Percentiles rank a stretch among this genome's conserved stretches.
Conservation (phyloP, 2,329 filamentous ascomycete genomes). For the Phialophora macrospora region DNA sequence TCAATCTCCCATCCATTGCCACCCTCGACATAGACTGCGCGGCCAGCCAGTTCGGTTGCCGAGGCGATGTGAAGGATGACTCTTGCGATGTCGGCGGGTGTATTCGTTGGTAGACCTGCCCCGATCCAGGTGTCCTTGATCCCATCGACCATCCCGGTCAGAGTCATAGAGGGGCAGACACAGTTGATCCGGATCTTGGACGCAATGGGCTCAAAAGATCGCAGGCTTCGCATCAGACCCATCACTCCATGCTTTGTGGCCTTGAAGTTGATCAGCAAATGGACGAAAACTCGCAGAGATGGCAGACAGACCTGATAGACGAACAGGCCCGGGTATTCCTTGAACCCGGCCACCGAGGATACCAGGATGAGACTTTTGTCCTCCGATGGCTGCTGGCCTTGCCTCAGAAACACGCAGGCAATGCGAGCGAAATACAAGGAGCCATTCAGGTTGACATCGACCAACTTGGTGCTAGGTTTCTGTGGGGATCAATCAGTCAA, state of each 20-base stretch:
- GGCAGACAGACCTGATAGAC: conserved; percentile 44
- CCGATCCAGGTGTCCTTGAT: conserved; percentile 33
- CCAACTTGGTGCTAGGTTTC: neutral
- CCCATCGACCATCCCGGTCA: conserved; percentile 46
- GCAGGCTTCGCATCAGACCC: conserved; percentile 55
- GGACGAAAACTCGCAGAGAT: too few relatives aligned
- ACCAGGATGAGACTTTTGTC: conserved; percentile 52
- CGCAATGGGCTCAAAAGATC: conserved; percentile 43
- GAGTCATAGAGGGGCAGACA: conserved; percentile 50
- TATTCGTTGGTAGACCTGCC: neutral
- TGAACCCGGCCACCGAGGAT: conserved; percentile 56
- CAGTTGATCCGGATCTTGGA: conserved; percentile 49
- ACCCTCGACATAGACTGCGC: neutral
- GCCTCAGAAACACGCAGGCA: neutral
- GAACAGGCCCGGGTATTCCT: conserved; percentile 54
- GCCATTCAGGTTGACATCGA: conserved; percentile 2
- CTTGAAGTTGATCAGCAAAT: neutral
- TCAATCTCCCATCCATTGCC: neutral
- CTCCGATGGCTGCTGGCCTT: conserved; percentile 29
- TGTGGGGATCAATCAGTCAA: neutral
- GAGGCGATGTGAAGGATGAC: neutral
- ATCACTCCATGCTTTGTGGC: conserved; percentile 57
- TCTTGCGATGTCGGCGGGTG: neutral
- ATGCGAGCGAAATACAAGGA: neutral
- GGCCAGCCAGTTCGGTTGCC: neutral